Conservation (phyloP, 495 filamentous ascomycete species). For the Neurospora sp. region DNA sequence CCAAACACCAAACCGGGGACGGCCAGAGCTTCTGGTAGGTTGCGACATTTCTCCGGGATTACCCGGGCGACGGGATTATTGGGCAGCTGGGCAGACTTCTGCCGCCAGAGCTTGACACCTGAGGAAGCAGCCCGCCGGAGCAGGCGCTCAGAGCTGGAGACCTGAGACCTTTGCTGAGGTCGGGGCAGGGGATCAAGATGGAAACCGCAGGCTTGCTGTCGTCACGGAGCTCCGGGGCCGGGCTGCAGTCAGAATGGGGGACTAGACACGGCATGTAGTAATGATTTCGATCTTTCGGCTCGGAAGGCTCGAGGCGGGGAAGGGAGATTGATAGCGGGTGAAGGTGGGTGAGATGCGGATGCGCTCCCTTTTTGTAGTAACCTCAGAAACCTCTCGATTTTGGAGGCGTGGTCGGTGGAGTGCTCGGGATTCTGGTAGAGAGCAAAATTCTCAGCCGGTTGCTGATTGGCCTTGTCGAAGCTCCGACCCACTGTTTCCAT, state of each 20-base stretch:
- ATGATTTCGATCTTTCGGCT: neutral
- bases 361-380: neutral
- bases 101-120: neutral
- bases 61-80: neutral
- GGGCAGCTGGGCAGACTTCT: neutral
- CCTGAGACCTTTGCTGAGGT: neutral
- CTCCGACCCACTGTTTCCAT: neutral
- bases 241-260: neutral
- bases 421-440: constrained; percentile 4
- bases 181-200: neutral
- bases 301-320: neutral
- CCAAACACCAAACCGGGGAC: neutral
- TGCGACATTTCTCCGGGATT: neutral
- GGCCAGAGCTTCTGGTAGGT: neutral
- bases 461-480: constrained; percentile 20
- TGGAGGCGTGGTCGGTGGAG: neutral
- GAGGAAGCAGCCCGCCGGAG: neutral
- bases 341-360: neutral
- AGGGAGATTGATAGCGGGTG: neutral
- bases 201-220: neutral
- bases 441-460: constrained; percentile 28
- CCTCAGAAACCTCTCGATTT: neutral
- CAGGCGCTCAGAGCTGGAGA: neutral
- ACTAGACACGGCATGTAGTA: neutral
- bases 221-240: neutral